Base-by-base conservation (phyloP, 176 grass and related monocot species). In the Coix lacrymajobi region DNA sequence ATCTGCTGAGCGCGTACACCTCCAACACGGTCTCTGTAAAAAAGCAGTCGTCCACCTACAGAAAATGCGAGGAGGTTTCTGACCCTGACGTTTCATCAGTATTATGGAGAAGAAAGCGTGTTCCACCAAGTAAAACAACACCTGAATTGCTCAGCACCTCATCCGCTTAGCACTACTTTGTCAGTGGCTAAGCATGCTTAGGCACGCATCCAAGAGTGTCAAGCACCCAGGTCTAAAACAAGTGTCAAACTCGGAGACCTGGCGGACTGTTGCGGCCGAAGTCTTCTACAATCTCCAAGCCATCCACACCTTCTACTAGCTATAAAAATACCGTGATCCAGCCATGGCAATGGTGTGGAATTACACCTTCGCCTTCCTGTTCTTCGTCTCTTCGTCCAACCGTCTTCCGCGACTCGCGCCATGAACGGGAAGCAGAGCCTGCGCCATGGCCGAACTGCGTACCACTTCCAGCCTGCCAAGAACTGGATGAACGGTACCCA, bases 401-500 rank as follows among this genome's bases (percentile, higher is more conserved):
- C 57, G 1, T 77, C 33, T 46, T 56, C 44, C 46, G 14, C 32
- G 9, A 40, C 36, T 29, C 15, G 19, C 32, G 65, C 46, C 65
- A 81, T 81, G 79, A 28, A 69, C 64, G 33, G 46, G 3, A 56
- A 69, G 32, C 46, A 57, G 64, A 8, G 5, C 0, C 36, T n/a
- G 33, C 62, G 24, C 6, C 25, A 46, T 31, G 86, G 78, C 49
- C 87, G 89, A 75, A 94, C 87, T 14, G 84, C 92, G 43, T 94
- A 85, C 81, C 92, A 94, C 58, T 91, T 94, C 71, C 92, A 94
- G 34, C 87, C 92, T 24, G 45, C 86, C 13, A 89, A 84, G 84
- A 87, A 94, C 61, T 94, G 92, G 92, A 84, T 91, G 7, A 94
- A 94, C 25, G 92, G 92, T 94, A 84, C 4, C 49, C 0, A 5